These are phyloP conservation scores for Leccinum arenicola DNA, from an alignment of 768 basidiomycete genomes.

Conservation along the genomic window DNA sequence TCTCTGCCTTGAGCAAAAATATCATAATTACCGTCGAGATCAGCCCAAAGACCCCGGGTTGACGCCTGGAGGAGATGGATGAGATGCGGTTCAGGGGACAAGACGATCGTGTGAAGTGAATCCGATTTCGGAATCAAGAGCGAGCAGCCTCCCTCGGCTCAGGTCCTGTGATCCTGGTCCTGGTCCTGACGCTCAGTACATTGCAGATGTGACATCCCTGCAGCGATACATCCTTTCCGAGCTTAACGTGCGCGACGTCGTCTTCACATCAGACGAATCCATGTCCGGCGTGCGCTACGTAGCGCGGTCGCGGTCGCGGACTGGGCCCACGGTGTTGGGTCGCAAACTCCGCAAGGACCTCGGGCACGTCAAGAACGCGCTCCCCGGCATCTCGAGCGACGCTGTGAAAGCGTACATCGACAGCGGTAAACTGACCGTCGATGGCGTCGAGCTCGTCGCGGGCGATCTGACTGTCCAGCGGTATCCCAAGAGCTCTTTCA, in stretches of 20 bases:
- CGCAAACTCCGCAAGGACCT: conserved; percentile 92
- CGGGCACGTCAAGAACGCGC: conserved; percentile 80
- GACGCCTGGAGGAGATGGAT: too few relatives aligned
- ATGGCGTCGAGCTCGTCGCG: conserved; percentile 82
- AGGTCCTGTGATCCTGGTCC: too few relatives aligned
- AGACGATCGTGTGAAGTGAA: too few relatives aligned
- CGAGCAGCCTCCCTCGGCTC: too few relatives aligned
- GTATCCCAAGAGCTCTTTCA: too few relatives aligned
- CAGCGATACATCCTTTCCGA: conserved; percentile 90
- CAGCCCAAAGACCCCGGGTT: too few relatives aligned
- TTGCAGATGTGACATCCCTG: conserved; percentile 81
- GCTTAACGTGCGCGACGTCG: conserved; percentile 88
- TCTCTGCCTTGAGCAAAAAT: too few relatives aligned
- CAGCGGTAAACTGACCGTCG: conserved; percentile 77
- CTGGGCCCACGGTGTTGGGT: conserved; percentile 81
- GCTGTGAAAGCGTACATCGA: conserved; percentile 73
- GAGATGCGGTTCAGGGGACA: too few relatives aligned
- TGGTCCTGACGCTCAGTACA: conserved; percentile 65
- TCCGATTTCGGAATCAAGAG: too few relatives aligned
- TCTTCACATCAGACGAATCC: conserved; percentile 87
- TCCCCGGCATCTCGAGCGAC: conserved; percentile 79
- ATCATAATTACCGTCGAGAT: too few relatives aligned
- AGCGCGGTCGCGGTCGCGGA: conserved; percentile 74
- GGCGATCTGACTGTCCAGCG: conserved; percentile 69
- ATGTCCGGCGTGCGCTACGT: conserved; percentile 81